phyloP scores from a whole-genome alignment of 805 yeast genomes.

The Lipomyces spencermartinsiae region DNA sequence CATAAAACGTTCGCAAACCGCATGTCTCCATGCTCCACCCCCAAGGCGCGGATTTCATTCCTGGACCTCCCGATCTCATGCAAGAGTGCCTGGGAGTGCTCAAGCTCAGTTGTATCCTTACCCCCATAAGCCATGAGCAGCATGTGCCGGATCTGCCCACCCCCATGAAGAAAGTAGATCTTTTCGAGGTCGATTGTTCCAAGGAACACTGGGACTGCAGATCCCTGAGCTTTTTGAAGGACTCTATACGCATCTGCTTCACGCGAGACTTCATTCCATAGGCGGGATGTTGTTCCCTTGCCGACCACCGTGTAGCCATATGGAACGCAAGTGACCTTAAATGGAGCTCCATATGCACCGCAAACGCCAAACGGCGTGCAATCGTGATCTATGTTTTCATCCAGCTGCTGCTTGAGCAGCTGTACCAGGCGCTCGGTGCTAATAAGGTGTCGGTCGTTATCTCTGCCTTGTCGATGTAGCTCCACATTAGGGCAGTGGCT shows the following conservation, averaged over 20 bases:
- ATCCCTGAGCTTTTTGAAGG: too few species aligned
- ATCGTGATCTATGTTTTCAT: not conserved
- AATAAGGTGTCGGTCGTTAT: not conserved
- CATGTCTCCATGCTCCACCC: too few species aligned
- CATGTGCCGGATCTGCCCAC: too few species aligned
- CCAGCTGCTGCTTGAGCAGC: conserved; percentile 4
- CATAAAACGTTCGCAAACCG: too few species aligned
- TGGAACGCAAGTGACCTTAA: conserved; percentile 6
- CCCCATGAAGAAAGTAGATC: too few species aligned
- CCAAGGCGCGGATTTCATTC: too few species aligned
- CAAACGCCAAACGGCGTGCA: not conserved
- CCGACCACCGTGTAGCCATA: conserved; percentile 10
- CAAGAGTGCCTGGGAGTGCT: too few species aligned
- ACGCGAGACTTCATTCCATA: not conserved
- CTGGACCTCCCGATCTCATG: too few species aligned
- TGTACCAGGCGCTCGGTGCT: not conserved
- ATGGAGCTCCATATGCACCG: not conserved
- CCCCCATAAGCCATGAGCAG: too few species aligned
- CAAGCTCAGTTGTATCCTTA: too few species aligned
- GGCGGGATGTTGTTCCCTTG: conserved; percentile 4
- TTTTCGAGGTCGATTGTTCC: too few species aligned
- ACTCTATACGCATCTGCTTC: not conserved
- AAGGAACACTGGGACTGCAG: too few species aligned
- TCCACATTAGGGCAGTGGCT: conserved; percentile 4
- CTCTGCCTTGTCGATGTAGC: conserved; percentile 3